Conservation (phyloP, 768 basidiomycete species). For the Russula vinacea region DNA sequence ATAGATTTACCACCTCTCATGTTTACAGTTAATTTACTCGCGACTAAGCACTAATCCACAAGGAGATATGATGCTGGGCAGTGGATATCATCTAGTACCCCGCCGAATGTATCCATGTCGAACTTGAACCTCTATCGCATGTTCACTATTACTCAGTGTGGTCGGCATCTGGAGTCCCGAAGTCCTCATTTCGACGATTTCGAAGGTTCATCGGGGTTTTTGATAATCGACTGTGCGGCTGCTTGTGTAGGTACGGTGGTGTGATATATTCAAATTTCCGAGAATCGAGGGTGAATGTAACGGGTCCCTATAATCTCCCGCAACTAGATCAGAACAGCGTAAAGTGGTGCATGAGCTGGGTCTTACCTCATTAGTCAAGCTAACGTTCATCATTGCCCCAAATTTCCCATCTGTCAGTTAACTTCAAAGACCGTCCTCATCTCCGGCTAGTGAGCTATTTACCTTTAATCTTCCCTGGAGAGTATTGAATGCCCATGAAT, state of each 20-base stretch:
- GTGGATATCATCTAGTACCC: neutral
- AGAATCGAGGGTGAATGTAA: constrained; percentile 82
- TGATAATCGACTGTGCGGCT: neutral
- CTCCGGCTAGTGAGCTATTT: constrained; percentile 25
- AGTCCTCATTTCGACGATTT: neutral
- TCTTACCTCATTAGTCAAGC: constrained; percentile 78
- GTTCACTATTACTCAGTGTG: neutral
- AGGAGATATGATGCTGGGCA: neutral
- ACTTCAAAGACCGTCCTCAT: constrained; percentile 24
- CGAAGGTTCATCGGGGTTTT: neutral
- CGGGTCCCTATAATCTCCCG: constrained; percentile 57
- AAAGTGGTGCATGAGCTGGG: constrained; percentile 17
- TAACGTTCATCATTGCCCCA: constrained; percentile 95
- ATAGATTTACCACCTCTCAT: constrained; percentile 1
- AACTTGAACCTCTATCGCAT: neutral
- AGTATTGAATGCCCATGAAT: constrained; percentile 61
- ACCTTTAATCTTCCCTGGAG: constrained; percentile 80
- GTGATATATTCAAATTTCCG: constrained; percentile 68
- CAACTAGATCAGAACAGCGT: constrained; percentile 18
- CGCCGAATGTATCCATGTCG: neutral
- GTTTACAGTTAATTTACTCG: neutral
- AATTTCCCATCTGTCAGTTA: constrained; percentile 74
- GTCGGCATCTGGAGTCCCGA: neutral
- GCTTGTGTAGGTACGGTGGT: neutral
- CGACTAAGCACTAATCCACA: neutral